Percentiles rank a stretch among this genome's conserved stretches.
These are phyloP conservation scores for Cucurbita moschata DNA, from an alignment of 306 rosid species.

Conservation along the genomic window DNA sequence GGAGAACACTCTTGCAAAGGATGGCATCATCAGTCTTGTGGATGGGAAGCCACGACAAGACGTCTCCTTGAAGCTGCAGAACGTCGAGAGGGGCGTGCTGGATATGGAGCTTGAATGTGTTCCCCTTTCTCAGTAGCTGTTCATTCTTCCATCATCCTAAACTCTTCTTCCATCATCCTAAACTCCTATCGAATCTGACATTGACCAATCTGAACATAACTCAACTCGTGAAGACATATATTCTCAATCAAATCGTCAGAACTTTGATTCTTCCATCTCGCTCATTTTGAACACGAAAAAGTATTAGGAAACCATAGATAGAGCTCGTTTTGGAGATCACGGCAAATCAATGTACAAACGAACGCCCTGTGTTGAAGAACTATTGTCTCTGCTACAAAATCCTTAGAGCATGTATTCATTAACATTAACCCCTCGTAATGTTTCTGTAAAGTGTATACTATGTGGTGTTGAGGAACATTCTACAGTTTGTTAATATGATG, in stretches of 20 bases:
- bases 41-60: conserved; percentile 66
- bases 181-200: background rate
- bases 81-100: conserved; percentile 73
- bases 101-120: conserved; percentile 81
- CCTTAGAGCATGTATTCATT: background rate
- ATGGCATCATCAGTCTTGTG: conserved; percentile 41
- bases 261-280: background rate
- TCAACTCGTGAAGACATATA: background rate
- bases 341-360: background rate
- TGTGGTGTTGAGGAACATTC: background rate
- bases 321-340: background rate
- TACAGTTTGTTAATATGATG: background rate
- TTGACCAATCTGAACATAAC: background rate
- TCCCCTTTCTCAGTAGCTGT: conserved; percentile 48
- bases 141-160: background rate
- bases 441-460: background rate
- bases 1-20: conserved; percentile 41
- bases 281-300: background rate
- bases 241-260: background rate
- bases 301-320: conserved; percentile 1
- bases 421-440: background rate
- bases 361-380: background rate
- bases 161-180: background rate
- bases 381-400: background rate
- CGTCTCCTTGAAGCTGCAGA: conserved; percentile 56